Evolutionary conservation across 208 protist species (phyloP).

Genomic region (Crithidia thermophila): DNA sequence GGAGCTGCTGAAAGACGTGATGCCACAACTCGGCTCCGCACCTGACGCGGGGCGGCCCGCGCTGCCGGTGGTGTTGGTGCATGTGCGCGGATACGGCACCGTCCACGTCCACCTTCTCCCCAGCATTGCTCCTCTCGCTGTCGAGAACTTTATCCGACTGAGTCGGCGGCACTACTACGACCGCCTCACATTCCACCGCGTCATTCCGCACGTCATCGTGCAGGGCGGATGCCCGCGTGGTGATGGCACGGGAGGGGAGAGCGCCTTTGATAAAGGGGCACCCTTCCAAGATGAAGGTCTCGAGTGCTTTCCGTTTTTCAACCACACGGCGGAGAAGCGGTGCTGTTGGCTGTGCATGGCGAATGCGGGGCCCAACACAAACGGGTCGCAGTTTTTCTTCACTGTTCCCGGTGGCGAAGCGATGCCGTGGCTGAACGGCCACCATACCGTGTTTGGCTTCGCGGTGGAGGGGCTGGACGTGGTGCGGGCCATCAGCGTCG

Average conservation of each 20-base stretch:
- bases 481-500: conserved; percentile 54
- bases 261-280: conserved; percentile 77
- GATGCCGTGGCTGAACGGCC: conserved; percentile 86
- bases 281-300: conserved; percentile 94
- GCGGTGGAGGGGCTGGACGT: conserved; percentile 75
- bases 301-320: conserved; percentile 60
- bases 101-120: conserved; percentile 91
- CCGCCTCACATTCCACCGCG: conserved; percentile 94
- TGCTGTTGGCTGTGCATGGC: conserved; percentile 85
- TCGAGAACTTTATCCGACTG: conserved; percentile 96
- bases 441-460: conserved; percentile 95
- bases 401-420: conserved; percentile 54
- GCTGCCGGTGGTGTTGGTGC: conserved; percentile 29
- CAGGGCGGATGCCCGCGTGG: conserved; percentile 94
- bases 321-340: conserved; percentile 37
- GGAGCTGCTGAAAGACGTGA: conserved; percentile 32
- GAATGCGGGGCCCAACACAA: conserved; percentile 84
- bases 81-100: conserved; percentile 56
- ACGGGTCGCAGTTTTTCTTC: conserved; percentile 93
- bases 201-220: conserved; percentile 95
- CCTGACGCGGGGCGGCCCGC: not conserved
- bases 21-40: conserved; percentile 9
- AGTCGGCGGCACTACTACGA: conserved; percentile 92
- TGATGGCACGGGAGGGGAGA: conserved; percentile 93
- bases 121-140: conserved; percentile 91